These are phyloP conservation scores for Heterobasidion occidentale DNA, from an alignment of 1,284 basidiomycete genomes.

Conservation along the genomic window DNA sequence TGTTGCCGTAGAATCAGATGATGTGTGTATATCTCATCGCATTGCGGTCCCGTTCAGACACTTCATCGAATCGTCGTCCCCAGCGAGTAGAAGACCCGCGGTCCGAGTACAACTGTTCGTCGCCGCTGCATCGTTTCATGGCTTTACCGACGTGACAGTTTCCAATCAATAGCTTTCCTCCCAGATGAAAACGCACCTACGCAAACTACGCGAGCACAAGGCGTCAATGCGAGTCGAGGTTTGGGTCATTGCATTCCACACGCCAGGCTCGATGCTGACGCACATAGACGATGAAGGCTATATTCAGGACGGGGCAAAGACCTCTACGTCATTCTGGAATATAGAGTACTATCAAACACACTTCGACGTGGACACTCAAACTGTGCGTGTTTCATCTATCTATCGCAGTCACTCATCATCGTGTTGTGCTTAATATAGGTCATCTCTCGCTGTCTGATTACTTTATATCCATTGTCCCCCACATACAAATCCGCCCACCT, in stretches of 20 bases:
- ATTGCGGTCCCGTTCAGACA: not conserved
- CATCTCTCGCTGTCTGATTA: conserved; percentile 62
- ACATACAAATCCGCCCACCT: conserved; percentile 55
- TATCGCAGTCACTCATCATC: conserved; percentile 9
- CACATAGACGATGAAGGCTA: conserved; percentile 29
- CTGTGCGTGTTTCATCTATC: conserved; percentile 25
- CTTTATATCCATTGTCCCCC: conserved; percentile 54
- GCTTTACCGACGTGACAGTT: not conserved
- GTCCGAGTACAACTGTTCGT: conserved; percentile 3
- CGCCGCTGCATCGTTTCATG: too few species aligned
- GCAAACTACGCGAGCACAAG: not conserved
- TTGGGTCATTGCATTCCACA: not conserved
- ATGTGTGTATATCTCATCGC: not conserved
- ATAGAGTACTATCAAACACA: conserved; percentile 75
- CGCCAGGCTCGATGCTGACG: not conserved
- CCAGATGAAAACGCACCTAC: not conserved
- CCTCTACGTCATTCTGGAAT: conserved; percentile 56
- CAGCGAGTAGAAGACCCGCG: not conserved
- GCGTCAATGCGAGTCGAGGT: conserved; percentile 1
- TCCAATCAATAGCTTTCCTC: not conserved
- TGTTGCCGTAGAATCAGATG: conserved; percentile 3
- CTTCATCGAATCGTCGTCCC: not conserved
- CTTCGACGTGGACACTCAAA: conserved; percentile 76
- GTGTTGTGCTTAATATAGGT: conserved; percentile 16
- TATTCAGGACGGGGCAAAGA: conserved; percentile 28